These are phyloP conservation scores for Rhododendron kiyosumense DNA, from an alignment of 148 eudicot species.

Conservation along the genomic window DNA sequence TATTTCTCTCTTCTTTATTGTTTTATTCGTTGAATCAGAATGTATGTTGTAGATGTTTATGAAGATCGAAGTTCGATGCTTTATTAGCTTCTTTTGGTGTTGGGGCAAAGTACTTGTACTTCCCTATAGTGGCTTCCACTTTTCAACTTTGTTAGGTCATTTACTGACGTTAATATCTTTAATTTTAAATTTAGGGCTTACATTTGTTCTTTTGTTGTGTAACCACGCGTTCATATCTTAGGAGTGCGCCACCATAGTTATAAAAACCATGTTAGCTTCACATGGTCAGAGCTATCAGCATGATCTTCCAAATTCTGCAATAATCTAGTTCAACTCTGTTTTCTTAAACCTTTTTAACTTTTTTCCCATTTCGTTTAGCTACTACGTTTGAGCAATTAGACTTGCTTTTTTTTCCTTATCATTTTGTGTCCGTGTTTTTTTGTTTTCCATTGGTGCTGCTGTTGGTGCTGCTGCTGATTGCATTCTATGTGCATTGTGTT, in stretches of 20 bases:
- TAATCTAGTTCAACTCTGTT: not conserved
- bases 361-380: not conserved
- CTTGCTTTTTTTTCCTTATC: not conserved
- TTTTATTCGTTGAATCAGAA: too few species aligned
- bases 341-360: not conserved
- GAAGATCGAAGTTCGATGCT: too few species aligned
- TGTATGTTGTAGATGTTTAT: too few species aligned
- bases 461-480: not conserved
- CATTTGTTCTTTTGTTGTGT: not conserved
- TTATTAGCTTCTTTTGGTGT: too few species aligned
- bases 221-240: not conserved
- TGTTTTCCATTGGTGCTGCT: not conserved
- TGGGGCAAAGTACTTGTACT: too few species aligned
- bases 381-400: not conserved
- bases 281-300: not conserved
- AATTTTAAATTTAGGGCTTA: not conserved
- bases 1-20: too few species aligned
- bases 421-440: not conserved
- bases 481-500: too few species aligned
- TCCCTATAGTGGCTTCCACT: too few species aligned
- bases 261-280: not conserved
- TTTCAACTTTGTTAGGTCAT: too few species aligned
- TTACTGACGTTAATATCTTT: too few species aligned
- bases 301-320: not conserved
- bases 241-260: not conserved